phyloP scores from a whole-genome alignment of 768 basidiomycete genomes.

The Lentinus brumalis region DNA sequence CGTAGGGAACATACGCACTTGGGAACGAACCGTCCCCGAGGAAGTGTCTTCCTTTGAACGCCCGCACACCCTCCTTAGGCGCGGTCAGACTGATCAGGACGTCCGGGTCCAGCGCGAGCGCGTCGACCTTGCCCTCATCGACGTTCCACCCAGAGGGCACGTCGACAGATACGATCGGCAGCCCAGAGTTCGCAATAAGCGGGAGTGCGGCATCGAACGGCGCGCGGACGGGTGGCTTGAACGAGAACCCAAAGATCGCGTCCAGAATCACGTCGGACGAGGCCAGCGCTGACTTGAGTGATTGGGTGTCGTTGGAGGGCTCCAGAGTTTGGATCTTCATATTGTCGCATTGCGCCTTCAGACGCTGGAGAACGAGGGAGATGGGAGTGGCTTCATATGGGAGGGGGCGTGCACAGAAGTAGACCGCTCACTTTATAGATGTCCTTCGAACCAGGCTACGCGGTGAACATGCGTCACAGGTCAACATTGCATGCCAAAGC shows the following conservation, averaged over 20 bases:
- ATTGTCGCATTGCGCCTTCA: slow-evolving; percentile 86
- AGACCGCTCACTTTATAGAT: slow-evolving; percentile 71
- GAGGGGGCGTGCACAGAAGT: neutral
- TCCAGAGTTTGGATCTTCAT: slow-evolving; percentile 78
- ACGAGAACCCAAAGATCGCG: slow-evolving; percentile 98
- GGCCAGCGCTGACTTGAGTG: slow-evolving; percentile 51
- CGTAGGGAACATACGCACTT: slow-evolving; percentile 52
- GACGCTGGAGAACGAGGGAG: slow-evolving; percentile 48
- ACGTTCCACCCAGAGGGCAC: slow-evolving; percentile 98
- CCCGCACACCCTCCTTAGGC: slow-evolving; percentile 84
- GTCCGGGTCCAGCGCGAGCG: slow-evolving; percentile 66
- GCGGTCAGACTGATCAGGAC: slow-evolving; percentile 91
- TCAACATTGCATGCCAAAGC: neutral
- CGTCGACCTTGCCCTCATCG: slow-evolving; percentile 65
- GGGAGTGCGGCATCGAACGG: slow-evolving; percentile 83
- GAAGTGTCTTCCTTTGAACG: slow-evolving; percentile 84
- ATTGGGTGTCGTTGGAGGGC: slow-evolving; percentile 45
- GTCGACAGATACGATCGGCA: slow-evolving; percentile 93
- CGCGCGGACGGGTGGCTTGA: slow-evolving; percentile 83
- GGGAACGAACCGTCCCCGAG: slow-evolving; percentile 94
- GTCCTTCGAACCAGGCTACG: slow-evolving; percentile 89
- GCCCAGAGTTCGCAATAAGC: slow-evolving; percentile 57
- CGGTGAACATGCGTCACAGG: too few species aligned
- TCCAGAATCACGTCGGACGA: slow-evolving; percentile 86
- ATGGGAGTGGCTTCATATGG: neutral